Evolutionary conservation across 2,329 filamentous ascomycete species (phyloP), one percentile per base, ranked within the genome.

Genomic region (Xylariomycetidae sp.): DNA sequence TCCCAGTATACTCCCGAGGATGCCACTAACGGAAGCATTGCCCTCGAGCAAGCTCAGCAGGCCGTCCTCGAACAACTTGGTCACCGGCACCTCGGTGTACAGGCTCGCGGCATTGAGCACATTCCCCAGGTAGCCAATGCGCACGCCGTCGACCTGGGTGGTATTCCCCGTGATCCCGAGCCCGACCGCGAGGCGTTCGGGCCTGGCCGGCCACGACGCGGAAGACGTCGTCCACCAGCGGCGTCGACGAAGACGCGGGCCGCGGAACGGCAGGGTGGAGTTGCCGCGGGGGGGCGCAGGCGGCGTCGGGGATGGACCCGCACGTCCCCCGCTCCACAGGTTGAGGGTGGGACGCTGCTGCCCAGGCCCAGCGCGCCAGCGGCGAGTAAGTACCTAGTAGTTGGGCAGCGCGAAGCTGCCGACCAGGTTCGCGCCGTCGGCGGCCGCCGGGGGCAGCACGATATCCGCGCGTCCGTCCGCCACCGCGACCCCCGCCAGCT

Each of bases 321-420:
- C 9, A 53, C 26, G 8, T 46, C 38, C 14, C n/a, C 44, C 48
- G 12, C 40, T 50, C 31, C 46, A 47, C 18, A 58, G 38, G 25
- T 58, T 53, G 8, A 59, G 37, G 2, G 50, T 55, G 20, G 56
- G n/a, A n/a, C n/a, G n/a, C n/a, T 38, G 35, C 57, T 54, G 3
- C 56, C 56, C 6, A 44, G 36, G 1, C 50, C 39, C 10, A 45
- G 15, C 5, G 31, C n/a, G n/a, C n/a, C n/a, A n/a, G n/a, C n/a
- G n/a, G n/a, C n/a, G n/a, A n/a, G n/a, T 38, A 13, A 45, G 26
- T 4, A 24, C 20, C 10, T 39, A 44, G 32, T 32, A 36, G 27
- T 48, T 48, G 14, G 43, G 46, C 13, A 48, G 29, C 3, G 38
- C 42, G n/a, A 46, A 26, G 22, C 34, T 37, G 18, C 40, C 46